Conservation (phyloP, 768 basidiomycete species). For the Suillus lakei region DNA sequence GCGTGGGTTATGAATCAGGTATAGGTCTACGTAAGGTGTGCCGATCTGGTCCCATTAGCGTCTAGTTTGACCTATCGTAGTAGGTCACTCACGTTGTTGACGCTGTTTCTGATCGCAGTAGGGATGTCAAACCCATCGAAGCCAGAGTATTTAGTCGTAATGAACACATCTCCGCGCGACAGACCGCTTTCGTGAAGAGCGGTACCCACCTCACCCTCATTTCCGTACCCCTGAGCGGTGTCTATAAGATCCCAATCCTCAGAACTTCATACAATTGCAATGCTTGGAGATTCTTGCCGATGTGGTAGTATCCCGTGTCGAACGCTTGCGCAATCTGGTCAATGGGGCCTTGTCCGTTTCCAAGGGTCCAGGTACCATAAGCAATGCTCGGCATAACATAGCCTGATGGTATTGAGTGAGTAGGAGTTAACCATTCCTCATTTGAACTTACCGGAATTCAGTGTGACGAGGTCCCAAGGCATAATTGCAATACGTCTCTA, state of each 20-base stretch:
- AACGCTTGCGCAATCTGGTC: constrained; percentile 67
- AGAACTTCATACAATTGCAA: background rate
- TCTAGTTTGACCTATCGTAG: background rate
- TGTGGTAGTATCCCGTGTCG: constrained; percentile 62
- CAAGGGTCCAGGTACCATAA: constrained; percentile 71
- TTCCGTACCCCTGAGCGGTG: constrained; percentile 65
- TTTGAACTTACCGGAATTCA: constrained; percentile 58
- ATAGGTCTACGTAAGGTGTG: constrained; percentile 68
- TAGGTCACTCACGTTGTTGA: constrained; percentile 52
- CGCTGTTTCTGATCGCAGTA: constrained; percentile 58
- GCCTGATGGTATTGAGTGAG: constrained; percentile 35
- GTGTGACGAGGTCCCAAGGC: constrained; percentile 61
- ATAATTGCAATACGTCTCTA: constrained; percentile 33
- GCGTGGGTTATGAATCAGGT: constrained; percentile 66
- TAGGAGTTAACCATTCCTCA: background rate
- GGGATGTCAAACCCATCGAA: constrained; percentile 53
- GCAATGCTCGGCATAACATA: constrained; percentile 52
- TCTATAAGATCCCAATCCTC: constrained; percentile 37
- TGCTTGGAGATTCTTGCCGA: constrained; percentile 46
- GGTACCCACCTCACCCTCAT: constrained; percentile 54
- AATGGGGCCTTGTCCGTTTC: constrained; percentile 55
- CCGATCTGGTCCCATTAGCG: constrained; percentile 50
- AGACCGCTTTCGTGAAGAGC: constrained; percentile 56
- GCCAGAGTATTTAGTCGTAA: constrained; percentile 72
- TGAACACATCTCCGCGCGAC: constrained; percentile 57